These are phyloP conservation scores for Taiwanofungus camphoratus DNA, from an alignment of 1,284 basidiomycete genomes.

Conservation along the genomic window DNA sequence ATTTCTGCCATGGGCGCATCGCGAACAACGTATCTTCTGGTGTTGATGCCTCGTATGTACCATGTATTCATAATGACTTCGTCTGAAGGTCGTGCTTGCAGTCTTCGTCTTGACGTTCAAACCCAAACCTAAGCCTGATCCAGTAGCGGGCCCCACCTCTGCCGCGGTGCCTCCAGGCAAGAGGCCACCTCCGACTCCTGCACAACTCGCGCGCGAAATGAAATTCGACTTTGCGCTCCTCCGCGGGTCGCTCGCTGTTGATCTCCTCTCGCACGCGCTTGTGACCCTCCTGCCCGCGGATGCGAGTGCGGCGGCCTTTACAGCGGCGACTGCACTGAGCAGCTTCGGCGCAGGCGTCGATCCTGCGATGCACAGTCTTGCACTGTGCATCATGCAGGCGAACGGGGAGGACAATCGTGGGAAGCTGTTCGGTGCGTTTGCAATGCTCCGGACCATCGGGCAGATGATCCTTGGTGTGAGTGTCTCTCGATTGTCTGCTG, in stretches of 20 bases:
- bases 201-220: constrained; percentile 55
- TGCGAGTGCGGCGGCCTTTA: constrained; percentile 32
- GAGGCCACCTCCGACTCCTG: constrained; percentile 38
- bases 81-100: constrained; percentile 19
- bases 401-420: constrained; percentile 37
- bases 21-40: constrained; percentile 47
- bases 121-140: constrained; percentile 29
- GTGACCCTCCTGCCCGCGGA: constrained; percentile 44
- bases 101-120: constrained; percentile 43
- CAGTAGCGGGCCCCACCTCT: constrained; percentile 10
- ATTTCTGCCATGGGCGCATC: constrained; percentile 47
- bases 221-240: constrained; percentile 62
- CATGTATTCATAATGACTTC: background rate
- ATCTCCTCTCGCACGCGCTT: constrained; percentile 57
- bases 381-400: constrained; percentile 59
- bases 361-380: constrained; percentile 66
- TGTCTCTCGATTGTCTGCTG: constrained; percentile 12
- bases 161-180: constrained; percentile 15
- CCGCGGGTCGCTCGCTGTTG: constrained; percentile 55
- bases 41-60: constrained; percentile 50
- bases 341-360: constrained; percentile 55
- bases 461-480: constrained; percentile 66
- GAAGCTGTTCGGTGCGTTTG: constrained; percentile 61
- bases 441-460: constrained; percentile 58
- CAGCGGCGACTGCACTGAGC: constrained; percentile 54